Percentiles rank a stretch among this genome's conserved stretches.
Conservation (phyloP, 306 rosid species). For the Fragaria iinumae region DNA sequence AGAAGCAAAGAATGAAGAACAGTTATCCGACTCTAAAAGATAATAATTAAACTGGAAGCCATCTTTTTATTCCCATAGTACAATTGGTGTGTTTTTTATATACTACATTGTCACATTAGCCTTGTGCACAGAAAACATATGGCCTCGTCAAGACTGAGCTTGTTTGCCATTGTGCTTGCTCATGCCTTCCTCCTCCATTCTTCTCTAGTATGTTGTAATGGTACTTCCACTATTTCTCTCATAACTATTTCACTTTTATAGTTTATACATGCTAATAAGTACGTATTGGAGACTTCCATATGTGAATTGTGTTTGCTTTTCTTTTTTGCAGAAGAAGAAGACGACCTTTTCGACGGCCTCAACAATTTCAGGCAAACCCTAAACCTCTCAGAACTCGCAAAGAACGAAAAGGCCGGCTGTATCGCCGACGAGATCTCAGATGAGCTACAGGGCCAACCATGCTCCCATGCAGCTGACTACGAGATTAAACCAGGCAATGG, state of each 20-base stretch:
- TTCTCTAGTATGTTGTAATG: constrained; percentile 8
- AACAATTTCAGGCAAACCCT: constrained; percentile 11
- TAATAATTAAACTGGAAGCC: background rate
- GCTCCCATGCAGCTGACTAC: background rate
- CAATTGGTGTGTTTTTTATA: background rate
- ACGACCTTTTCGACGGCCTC: constrained; percentile 2
- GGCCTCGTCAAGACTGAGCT: constrained; percentile 3
- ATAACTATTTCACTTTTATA: no score
- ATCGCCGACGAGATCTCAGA: background rate
- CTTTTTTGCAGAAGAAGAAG: constrained; percentile 10
- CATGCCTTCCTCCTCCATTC: background rate
- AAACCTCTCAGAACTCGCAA: background rate
- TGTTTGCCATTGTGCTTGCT: background rate
- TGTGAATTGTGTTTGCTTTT: no score
- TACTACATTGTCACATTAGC: background rate
- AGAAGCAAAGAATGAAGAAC: constrained; percentile 12
- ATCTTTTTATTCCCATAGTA: background rate
- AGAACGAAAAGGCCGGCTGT: constrained; percentile 8
- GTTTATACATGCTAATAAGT: background rate
- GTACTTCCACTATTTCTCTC: background rate
- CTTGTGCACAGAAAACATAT: background rate
- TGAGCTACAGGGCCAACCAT: background rate
- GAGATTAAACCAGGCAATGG: constrained; percentile 5
- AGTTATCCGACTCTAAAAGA: background rate
- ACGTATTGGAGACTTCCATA: background rate